phyloP scores from a whole-genome alignment of 2,329 filamentous ascomycete genomes.

The Laburnicola sp. region DNA sequence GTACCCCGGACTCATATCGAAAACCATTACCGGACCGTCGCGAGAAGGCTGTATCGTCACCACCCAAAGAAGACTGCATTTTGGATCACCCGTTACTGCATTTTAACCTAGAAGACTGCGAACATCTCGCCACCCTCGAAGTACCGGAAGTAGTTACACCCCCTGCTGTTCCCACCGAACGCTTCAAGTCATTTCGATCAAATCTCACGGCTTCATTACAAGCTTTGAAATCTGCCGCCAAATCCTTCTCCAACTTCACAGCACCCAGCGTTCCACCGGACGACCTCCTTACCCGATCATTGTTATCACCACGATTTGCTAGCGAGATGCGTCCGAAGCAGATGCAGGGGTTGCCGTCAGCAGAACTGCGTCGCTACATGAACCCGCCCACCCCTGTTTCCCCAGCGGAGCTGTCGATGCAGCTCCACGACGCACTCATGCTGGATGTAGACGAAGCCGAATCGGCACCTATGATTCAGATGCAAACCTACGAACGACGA shows the following conservation, averaged over 20 bases:
- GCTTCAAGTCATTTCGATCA: slow-evolving; percentile 61
- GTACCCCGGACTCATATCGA: slow-evolving; percentile 40
- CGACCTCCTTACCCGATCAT: slow-evolving; percentile 62
- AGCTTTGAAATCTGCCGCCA: slow-evolving; percentile 63
- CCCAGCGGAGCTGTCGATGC: slow-evolving; percentile 44
- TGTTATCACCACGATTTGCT: slow-evolving; percentile 61
- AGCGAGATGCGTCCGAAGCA: slow-evolving; percentile 63
- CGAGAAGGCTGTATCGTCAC: slow-evolving; percentile 52
- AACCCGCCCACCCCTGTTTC: slow-evolving; percentile 56
- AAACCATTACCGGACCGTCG: slow-evolving; percentile 44
- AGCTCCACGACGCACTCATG: slow-evolving; percentile 44
- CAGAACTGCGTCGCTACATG: slow-evolving; percentile 62
- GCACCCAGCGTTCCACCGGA: slow-evolving; percentile 58
- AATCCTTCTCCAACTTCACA: slow-evolving; percentile 63
- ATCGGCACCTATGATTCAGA: slow-evolving; percentile 61
- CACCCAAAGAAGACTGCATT: slow-evolving; percentile 57
- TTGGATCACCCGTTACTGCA: slow-evolving; percentile 61
- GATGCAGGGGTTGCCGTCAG: slow-evolving; percentile 57
- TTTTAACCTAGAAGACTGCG: slow-evolving; percentile 39
- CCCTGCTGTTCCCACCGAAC: slow-evolving; percentile 29
- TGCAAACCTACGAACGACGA: slow-evolving; percentile 62
- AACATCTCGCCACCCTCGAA: slow-evolving; percentile 37
- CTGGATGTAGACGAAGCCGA: slow-evolving; percentile 40
- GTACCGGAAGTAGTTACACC: slow-evolving; percentile 27
- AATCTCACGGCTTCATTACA: slow-evolving; percentile 66